phyloP scores from a whole-genome alignment of 2,329 filamentous ascomycete species.

The Alternaria hordeiaustralica region DNA sequence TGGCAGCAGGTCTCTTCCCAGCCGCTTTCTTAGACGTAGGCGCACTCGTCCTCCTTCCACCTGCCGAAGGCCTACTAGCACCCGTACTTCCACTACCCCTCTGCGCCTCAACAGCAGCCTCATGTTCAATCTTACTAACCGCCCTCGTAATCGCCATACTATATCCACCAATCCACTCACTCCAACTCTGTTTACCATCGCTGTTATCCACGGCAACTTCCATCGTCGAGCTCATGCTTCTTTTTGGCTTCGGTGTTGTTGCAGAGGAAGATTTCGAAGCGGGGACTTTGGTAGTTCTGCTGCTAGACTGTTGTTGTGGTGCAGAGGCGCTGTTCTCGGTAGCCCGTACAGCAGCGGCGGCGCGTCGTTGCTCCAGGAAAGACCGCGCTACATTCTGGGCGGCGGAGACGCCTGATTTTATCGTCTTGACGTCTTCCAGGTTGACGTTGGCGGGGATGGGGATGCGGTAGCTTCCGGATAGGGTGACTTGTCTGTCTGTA shows the following conservation, averaged over 20 bases:
- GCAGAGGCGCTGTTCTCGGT: conserved; percentile 7
- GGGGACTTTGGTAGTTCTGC: conserved; percentile 1
- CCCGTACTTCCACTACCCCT: neutral
- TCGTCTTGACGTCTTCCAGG: conserved; percentile 42
- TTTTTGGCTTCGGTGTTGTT: conserved; percentile 8
- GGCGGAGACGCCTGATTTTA: conserved; percentile 43
- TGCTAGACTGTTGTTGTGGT: neutral
- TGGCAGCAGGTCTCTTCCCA: conserved; percentile 25
- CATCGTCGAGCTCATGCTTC: conserved; percentile 16
- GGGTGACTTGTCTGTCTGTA: conserved; percentile 40
- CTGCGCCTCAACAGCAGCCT: conserved; percentile 44
- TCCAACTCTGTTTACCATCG: conserved; percentile 39
- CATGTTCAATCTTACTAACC: conserved; percentile 47
- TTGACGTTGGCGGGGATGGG: conserved; percentile 42
- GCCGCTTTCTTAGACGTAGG: conserved; percentile 10
- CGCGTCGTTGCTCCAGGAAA: conserved; percentile 41
- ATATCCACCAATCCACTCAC: conserved; percentile 49
- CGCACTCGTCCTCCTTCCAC: conserved; percentile 6
- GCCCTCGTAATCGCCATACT: conserved; percentile 45
- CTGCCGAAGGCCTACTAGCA: neutral
- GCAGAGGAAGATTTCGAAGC: neutral
- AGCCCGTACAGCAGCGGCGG: conserved; percentile 13
- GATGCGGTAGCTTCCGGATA: conserved; percentile 46
- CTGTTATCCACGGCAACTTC: conserved; percentile 23
- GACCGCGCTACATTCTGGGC: conserved; percentile 44